A percentile compares a stretch with the other conserved stretches of the same genome.
Conservation (phyloP, 2,329 filamentous ascomycete species). For the Trichoderma harzianum region DNA sequence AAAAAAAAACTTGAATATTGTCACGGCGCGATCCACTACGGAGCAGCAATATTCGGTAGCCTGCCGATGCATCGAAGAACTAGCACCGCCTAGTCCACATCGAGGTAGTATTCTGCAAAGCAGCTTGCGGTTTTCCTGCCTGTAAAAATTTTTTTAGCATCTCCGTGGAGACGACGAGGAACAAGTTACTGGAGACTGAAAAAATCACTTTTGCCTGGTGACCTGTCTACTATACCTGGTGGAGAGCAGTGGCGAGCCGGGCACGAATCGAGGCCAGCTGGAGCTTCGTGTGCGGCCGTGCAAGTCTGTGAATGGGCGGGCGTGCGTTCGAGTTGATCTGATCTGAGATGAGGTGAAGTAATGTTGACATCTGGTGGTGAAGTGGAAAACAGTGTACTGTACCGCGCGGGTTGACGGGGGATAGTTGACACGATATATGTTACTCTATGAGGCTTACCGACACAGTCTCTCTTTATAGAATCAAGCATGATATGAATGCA, state of each 20-base stretch:
- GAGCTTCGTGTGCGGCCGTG: background rate
- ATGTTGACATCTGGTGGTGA: background rate
- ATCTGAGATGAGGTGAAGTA: background rate
- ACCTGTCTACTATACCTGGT: background rate
- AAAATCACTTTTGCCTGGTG: background rate
- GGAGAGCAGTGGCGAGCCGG: background rate
- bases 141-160: background rate
- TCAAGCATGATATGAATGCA: background rate
- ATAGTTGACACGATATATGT: background rate
- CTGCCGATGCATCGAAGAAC: background rate
- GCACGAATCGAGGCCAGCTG: background rate
- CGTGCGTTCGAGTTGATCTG: background rate
- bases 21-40: background rate
- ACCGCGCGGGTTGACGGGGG: background rate
- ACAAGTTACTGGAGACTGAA: background rate
- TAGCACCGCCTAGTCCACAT: background rate
- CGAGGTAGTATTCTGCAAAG: slow-evolving; percentile 1
- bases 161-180: background rate
- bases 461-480: background rate
- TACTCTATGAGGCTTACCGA: background rate
- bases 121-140: background rate
- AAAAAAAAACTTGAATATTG: background rate
- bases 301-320: background rate
- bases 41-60: slow-evolving; percentile 2
- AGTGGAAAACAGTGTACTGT: background rate